phyloP scores from a whole-genome alignment of 2,329 filamentous ascomycete genomes.

The Cladosporium velox region DNA sequence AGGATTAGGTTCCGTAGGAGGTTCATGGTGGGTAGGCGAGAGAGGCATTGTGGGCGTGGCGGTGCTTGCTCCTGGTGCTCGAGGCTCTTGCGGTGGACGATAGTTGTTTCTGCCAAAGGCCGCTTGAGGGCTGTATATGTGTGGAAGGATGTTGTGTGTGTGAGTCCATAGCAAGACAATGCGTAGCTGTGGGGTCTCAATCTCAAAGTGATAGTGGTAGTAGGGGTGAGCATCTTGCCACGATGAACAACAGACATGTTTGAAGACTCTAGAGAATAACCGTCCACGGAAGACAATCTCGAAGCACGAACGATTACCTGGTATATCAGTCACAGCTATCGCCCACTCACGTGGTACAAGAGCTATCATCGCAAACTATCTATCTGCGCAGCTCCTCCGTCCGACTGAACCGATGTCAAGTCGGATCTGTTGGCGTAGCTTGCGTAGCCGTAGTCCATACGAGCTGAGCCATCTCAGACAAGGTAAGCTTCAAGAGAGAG shows the following conservation, averaged over 20 bases:
- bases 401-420: conserved; percentile 8
- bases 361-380: conserved; percentile 8
- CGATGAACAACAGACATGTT: not conserved
- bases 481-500: not conserved
- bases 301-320: not conserved
- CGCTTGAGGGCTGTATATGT: conserved; percentile 11
- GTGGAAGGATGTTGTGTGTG: conserved; percentile 13
- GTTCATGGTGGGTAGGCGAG: conserved; percentile 29
- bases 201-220: not conserved
- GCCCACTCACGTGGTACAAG: not conserved
- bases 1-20: conserved; percentile 37
- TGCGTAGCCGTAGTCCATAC: not conserved
- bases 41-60: conserved; percentile 24
- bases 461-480: not conserved
- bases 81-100: conserved; percentile 21
- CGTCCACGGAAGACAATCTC: not conserved
- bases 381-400: not conserved
- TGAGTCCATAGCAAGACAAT: not conserved
- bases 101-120: conserved; percentile 9
- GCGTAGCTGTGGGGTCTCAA: not conserved
- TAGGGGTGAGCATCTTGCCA: not conserved
- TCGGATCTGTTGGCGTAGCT: conserved; percentile 14
- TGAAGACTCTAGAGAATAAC: not conserved
- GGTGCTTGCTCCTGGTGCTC: conserved; percentile 16
- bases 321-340: conserved; percentile 4